phyloP scores from a whole-genome alignment of 176 grass and related monocot genomes.

The Coix lacrymajobi region DNA sequence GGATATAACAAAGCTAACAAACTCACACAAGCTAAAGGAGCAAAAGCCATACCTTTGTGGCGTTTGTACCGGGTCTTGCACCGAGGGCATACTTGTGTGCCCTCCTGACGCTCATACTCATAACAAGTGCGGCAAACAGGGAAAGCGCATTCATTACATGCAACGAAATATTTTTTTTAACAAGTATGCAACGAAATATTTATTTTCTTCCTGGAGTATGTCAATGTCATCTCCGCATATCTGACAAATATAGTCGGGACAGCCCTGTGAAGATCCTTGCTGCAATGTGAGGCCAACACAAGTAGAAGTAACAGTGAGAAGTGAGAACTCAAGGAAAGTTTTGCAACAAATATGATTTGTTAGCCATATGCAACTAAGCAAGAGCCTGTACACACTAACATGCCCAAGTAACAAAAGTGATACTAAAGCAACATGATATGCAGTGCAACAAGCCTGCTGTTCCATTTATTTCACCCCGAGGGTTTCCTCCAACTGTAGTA shows the following conservation, averaged over 20 bases:
- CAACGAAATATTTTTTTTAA: too few species aligned
- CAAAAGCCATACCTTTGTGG: slow-evolving; percentile 17
- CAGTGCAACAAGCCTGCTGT: neutral
- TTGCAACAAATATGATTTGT: neutral
- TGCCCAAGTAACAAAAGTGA: neutral
- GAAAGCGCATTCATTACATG: slow-evolving; percentile 22
- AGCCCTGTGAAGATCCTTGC: slow-evolving; percentile 31
- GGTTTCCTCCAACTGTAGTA: neutral
- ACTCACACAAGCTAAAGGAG: neutral
- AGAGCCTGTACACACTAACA: neutral
- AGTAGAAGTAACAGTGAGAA: neutral
- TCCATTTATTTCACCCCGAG: neutral
- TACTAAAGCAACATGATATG: neutral
- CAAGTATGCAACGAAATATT: too few species aligned
- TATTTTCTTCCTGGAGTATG: slow-evolving; percentile 21
- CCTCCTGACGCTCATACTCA: slow-evolving; percentile 30
- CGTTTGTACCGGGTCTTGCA: slow-evolving; percentile 29
- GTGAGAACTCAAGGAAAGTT: neutral
- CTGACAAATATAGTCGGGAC: slow-evolving; percentile 28
- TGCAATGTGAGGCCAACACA: neutral
- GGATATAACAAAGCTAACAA: neutral
- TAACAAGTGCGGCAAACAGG: slow-evolving; percentile 30
- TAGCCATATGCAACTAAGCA: neutral
- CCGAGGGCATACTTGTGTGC: slow-evolving; percentile 20
- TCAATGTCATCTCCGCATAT: slow-evolving; percentile 30